Evolutionary conservation across 2,329 filamentous ascomycete species (phyloP).

Genomic region (Venturiaceae sp.): DNA sequence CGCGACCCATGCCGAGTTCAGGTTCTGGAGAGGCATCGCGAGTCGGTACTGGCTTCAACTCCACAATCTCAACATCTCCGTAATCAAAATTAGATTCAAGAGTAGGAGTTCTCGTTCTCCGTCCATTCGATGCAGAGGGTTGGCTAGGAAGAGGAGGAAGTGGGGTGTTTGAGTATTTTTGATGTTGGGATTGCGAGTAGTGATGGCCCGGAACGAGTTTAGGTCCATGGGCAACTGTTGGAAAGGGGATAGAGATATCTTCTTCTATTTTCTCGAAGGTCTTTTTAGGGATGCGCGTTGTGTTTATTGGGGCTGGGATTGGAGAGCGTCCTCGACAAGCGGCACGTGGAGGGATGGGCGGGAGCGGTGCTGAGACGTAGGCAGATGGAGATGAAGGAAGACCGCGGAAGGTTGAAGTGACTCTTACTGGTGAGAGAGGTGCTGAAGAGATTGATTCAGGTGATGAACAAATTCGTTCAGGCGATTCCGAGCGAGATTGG

Average conservation of each 20-base stretch:
- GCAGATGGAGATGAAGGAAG: neutral
- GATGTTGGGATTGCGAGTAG: neutral
- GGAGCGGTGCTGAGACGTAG: neutral
- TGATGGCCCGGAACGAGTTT: neutral
- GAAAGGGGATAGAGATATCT: neutral
- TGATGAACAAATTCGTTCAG: too few species aligned
- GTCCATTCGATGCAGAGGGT: neutral
- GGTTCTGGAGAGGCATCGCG: neutral
- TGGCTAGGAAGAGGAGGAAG: neutral
- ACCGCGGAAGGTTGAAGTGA: too few species aligned
- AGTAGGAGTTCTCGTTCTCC: neutral
- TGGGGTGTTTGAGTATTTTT: neutral
- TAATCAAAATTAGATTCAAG: neutral
- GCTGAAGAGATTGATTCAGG: too few species aligned
- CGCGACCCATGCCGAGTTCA: neutral
- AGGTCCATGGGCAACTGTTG: neutral
- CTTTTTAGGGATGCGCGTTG: neutral
- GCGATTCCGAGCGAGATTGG: too few species aligned
- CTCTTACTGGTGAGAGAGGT: too few species aligned
- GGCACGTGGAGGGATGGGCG: neutral
- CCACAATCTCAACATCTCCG: neutral
- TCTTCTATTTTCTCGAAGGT: neutral
- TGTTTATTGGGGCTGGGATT: neutral
- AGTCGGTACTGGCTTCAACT: neutral
- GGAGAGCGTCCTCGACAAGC: neutral